phyloP scores from a whole-genome alignment of 768 basidiomycete genomes.

The Stropharia rugosoannulata region DNA sequence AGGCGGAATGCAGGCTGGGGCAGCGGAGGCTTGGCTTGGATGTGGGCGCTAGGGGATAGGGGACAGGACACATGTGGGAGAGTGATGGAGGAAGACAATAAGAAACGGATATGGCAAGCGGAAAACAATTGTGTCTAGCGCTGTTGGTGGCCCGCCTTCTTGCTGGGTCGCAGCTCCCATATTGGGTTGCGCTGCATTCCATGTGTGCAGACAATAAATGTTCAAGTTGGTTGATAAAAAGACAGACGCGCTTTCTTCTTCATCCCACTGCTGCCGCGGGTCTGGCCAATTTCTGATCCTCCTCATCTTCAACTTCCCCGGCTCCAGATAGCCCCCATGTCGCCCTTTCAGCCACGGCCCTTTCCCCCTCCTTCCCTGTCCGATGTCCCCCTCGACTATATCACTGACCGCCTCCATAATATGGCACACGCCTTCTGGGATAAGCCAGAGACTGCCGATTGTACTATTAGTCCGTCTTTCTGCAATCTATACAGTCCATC shows the following conservation, averaged over 20 bases:
- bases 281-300: slow-evolving; percentile 35
- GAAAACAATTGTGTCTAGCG: slow-evolving; percentile 37
- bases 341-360: slow-evolving; percentile 52
- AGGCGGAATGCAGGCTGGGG: too few species aligned
- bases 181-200: slow-evolving; percentile 4
- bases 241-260: slow-evolving; percentile 23
- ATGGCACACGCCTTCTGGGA: slow-evolving; percentile 74
- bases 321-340: slow-evolving; percentile 15
- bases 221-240: slow-evolving; percentile 28
- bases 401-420: slow-evolving; percentile 64
- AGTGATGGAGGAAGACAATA: slow-evolving; percentile 38
- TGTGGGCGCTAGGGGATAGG: background rate
- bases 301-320: slow-evolving; percentile 23
- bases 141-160: slow-evolving; percentile 11
- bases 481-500: background rate
- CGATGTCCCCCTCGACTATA: slow-evolving; percentile 71
- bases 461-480: slow-evolving; percentile 61
- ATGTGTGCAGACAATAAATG: slow-evolving; percentile 23
- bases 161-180: too few species aligned
- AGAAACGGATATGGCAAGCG: slow-evolving; percentile 28
- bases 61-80: background rate
- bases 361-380: slow-evolving; percentile 65
- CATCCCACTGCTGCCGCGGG: slow-evolving; percentile 37
- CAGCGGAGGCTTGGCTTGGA: background rate
- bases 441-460: slow-evolving; percentile 74